Evolutionary conservation across 192 early-diverging fungal species (phyloP).

Genomic region (Coemansia sp.): DNA sequence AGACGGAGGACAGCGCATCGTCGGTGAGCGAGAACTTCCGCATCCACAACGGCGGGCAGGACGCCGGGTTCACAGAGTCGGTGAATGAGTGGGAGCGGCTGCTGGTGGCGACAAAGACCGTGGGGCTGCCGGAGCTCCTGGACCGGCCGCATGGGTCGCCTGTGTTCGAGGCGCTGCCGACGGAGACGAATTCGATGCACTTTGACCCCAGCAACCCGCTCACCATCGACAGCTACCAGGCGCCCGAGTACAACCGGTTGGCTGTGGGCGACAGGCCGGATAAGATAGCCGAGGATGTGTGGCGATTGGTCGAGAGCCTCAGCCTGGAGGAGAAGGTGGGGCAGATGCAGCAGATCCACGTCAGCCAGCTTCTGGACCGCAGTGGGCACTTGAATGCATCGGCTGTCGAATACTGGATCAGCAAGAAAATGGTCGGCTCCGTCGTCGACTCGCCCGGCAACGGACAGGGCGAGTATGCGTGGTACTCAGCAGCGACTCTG

Average conservation of each 20-base stretch:
- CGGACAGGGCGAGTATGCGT: slow-evolving; percentile 39
- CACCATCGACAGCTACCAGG: slow-evolving; percentile 18
- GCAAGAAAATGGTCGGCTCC: slow-evolving; percentile 54
- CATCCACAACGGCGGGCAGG: background rate
- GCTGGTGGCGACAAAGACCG: slow-evolving; percentile 27
- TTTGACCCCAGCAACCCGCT: slow-evolving; percentile 20
- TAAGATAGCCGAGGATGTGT: slow-evolving; percentile 51
- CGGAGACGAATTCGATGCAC: background rate
- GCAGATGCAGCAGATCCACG: slow-evolving; percentile 67
- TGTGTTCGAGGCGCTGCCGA: background rate
- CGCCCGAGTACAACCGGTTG: slow-evolving; percentile 3
- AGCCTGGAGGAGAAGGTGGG: slow-evolving; percentile 57
- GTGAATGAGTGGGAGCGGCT: slow-evolving; percentile 19
- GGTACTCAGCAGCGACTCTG: slow-evolving; percentile 51
- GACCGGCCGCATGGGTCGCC: slow-evolving; percentile 2
- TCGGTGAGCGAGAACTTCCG: slow-evolving; percentile 1
- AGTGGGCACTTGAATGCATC: slow-evolving; percentile 52
- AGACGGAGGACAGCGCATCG: background rate
- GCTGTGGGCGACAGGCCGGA: slow-evolving; percentile 11
- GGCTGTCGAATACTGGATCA: slow-evolving; percentile 56
- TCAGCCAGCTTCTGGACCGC: slow-evolving; percentile 48
- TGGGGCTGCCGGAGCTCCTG: slow-evolving; percentile 23
- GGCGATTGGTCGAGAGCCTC: slow-evolving; percentile 49
- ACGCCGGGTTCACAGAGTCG: background rate
- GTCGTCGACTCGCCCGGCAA: slow-evolving; percentile 57